These are phyloP conservation scores for Phyllachora maydis DNA, from an alignment of 2,329 filamentous ascomycete species.

Conservation along the genomic window DNA sequence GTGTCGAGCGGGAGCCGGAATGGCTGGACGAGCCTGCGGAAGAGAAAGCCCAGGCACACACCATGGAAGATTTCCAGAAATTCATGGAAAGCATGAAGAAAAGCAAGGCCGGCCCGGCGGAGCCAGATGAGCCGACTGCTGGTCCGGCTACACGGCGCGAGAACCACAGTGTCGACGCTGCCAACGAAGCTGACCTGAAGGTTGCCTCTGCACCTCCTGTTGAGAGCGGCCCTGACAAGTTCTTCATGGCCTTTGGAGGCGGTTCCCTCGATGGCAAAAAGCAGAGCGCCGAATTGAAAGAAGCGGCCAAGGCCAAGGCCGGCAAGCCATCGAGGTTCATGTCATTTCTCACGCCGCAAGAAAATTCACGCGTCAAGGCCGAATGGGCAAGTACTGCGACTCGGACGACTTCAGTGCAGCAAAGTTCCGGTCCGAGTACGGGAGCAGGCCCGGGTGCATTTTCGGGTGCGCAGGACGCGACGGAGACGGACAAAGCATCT, in stretches of 20 bases:
- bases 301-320: constrained; percentile 32
- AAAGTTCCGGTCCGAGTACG: too few species aligned
- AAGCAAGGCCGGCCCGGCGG: constrained; percentile 19
- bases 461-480: too few species aligned
- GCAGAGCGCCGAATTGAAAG: constrained; percentile 18
- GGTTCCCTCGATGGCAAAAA: constrained; percentile 21
- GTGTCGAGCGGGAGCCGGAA: constrained; percentile 65
- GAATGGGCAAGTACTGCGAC: constrained; percentile 25
- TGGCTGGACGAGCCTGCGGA: constrained; percentile 66
- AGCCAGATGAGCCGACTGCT: constrained; percentile 15
- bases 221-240: constrained; percentile 54
- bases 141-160: too few species aligned
- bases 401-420: too few species aligned
- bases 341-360: constrained; percentile 50
- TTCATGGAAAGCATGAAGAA: constrained; percentile 88
- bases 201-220: constrained; percentile 39
- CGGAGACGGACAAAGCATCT: too few species aligned
- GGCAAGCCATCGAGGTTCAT: constrained; percentile 69
- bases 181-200: constrained; percentile 23
- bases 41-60: constrained; percentile 50
- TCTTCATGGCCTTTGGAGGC: constrained; percentile 40
- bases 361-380: constrained; percentile 23
- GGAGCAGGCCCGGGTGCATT: too few species aligned
- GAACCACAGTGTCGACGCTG: constrained; percentile 14
- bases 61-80: constrained; percentile 78